phyloP scores from a whole-genome alignment of 768 basidiomycete species.

The Lactarius pseudohatsudake region DNA sequence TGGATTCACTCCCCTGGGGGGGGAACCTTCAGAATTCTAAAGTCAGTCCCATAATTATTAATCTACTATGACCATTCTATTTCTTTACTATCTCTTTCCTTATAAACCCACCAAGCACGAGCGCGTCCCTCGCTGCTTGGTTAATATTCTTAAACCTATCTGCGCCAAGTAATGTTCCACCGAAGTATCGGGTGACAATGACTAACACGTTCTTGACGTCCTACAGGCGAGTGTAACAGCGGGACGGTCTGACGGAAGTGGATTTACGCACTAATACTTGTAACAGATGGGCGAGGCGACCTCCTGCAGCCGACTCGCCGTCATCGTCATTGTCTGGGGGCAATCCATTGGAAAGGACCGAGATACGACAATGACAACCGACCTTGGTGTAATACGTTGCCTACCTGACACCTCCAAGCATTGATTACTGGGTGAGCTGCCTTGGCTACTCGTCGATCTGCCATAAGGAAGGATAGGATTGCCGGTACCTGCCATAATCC shows the following conservation, averaged over 20 bases:
- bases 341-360: not conserved
- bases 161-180: slow-evolving; percentile 86
- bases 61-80: not conserved
- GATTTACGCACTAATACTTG: slow-evolving; percentile 26
- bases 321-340: slow-evolving; percentile 88
- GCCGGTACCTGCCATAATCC: slow-evolving; percentile 25
- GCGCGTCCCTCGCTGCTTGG: slow-evolving; percentile 88
- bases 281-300: slow-evolving; percentile 84
- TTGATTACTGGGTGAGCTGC: slow-evolving; percentile 38
- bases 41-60: not conserved
- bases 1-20: no score
- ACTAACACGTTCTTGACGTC: slow-evolving; percentile 84
- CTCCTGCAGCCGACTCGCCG: slow-evolving; percentile 91
- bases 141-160: slow-evolving; percentile 94
- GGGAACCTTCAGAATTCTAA: no score
- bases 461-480: slow-evolving; percentile 36
- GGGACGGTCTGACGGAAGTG: not conserved
- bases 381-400: slow-evolving; percentile 37
- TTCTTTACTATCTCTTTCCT: slow-evolving; percentile 15
- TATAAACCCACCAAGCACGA: slow-evolving; percentile 89
- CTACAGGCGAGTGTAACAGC: slow-evolving; percentile 38
- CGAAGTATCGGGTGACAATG: slow-evolving; percentile 91
- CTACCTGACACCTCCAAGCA: slow-evolving; percentile 37
- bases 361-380: not conserved
- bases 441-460: slow-evolving; percentile 39